Conservation (phyloP, 257 asterid species). For the Rauvolfia tetraphylla region DNA sequence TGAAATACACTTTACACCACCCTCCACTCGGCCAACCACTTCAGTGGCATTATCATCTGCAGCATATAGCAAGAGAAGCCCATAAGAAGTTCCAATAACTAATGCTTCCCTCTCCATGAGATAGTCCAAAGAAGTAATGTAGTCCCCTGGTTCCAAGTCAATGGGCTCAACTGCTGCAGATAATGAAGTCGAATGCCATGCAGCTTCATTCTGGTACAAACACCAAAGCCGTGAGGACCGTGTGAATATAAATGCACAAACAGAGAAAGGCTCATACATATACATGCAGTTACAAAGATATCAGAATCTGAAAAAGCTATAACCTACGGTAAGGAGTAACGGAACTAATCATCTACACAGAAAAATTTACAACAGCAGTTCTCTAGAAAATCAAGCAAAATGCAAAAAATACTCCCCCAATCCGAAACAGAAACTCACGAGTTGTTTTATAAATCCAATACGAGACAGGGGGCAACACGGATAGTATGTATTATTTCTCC, state of each 20-base stretch:
- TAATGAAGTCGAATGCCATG: constrained; percentile 32
- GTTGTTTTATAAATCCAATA: neutral
- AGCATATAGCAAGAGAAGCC: constrained; percentile 63
- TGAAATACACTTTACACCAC: constrained; percentile 89
- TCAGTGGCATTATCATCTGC: constrained; percentile 64
- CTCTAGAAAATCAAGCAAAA: neutral
- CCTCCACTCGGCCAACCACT: constrained; percentile 87
- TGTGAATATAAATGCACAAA: neutral
- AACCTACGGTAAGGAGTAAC: neutral
- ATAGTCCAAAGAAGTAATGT: constrained; percentile 74
- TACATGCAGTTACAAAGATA: neutral
- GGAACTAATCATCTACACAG: neutral
- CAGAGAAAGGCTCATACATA: neutral
- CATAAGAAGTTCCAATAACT: constrained; percentile 74
- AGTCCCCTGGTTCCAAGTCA: constrained; percentile 78
- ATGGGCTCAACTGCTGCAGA: constrained; percentile 38
- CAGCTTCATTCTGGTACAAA: constrained; percentile 46
- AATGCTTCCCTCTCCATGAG: constrained; percentile 93
- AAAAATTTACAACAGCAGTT: neutral
- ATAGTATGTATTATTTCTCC: too few relatives aligned
- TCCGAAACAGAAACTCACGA: neutral
- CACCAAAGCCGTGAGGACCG: constrained; percentile 16
- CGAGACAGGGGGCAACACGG: too few relatives aligned
- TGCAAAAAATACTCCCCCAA: neutral
- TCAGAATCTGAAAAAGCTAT: too few relatives aligned